Evolutionary conservation across 1,284 basidiomycete species (phyloP), one percentile per base, ranked within the genome.

Genomic region (Tylopilus orsonianus): DNA sequence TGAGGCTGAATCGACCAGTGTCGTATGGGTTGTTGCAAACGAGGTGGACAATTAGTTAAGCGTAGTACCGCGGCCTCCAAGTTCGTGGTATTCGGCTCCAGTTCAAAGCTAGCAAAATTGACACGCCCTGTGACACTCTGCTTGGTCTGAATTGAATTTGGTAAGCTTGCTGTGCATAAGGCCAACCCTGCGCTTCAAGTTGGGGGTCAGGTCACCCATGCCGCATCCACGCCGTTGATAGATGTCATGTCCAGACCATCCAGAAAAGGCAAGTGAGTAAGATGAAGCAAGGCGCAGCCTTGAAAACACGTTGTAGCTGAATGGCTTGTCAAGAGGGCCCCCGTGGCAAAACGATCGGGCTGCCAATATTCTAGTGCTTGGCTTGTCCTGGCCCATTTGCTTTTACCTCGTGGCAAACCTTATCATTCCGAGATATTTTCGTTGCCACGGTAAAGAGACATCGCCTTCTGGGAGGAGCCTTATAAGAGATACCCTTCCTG

Each of bases 181-280:
- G 44, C 16, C 18, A 41, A 48, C 23, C 44, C 44, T 38, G 52
- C 58, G 51, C 35, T 41, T 41, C 32, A 27, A 16, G 30, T 16
- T 35, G n/a, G 16, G 23, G 41, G 10, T 27, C 26, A 10, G 10
- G 8, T 30, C 8, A 8, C 14, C 62, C 64, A 66, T 54, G 66
- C 61, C 50, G 58, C 46, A 44, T 52, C 61, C 62, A 56, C 53
- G 52, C 40, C 35, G 53, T 46, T 52, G 54, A 44, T 37, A 47
- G 38, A 23, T 39, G 47, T 36, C 30, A 40, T 27, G 26, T 57
- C 56, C 42, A 46, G 52, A 39, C 44, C 30, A 7, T 51, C 57
- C 62, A 14, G 23, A 57, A 65, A 52, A 62, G 65, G 65, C 53
- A 68, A 46, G 46, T 52, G 20, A 63, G 57, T 46, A 63, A 30